Base-by-base conservation (phyloP, 768 basidiomycete species). In the Trichaptum fuscoviolaceum region DNA sequence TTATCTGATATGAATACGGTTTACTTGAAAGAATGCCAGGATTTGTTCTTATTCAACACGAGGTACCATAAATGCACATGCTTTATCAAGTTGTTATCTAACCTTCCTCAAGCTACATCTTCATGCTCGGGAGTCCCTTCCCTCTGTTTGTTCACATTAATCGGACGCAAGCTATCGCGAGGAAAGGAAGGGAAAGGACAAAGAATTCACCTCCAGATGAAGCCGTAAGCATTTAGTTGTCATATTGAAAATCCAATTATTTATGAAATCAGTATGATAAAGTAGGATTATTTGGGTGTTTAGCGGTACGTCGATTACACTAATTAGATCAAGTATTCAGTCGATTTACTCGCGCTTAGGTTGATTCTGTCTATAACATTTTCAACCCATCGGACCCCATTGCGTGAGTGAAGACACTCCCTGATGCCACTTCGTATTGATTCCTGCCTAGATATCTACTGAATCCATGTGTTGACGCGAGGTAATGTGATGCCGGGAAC, bases 141-240 rank as follows among this genome's bases (percentile, higher is more conserved):
- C 75, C 78, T 1, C 73, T 82, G 60, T 82, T 82, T 70, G 67
- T 82, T n/a, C 79, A 80, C 64, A 69, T 82, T 0, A 76, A 79
- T 64, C 77, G 80, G 62, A 77, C 78, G 6, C 80, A 81, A 64
- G 66, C 81, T 15, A 80, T 82, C 69, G 79, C 80, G 5, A 70
- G 80, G 23, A 78, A 78, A 71, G 79, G 78, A 4, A 64, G 79
- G 65, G 79, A 78, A 58, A 64, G 79, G 64, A 80, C 79, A 23
- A 77, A 76, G 74, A 63, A 76, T 63, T 80, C 80, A 4, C 79
- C 79, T 1, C 70, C 73, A 52, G 80, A 81, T 67, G 80, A 81
- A 71, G 80, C 80, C 8, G 77, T 79, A 52, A 52, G 42, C 10
- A 76, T 69, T 18, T 9, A 20, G 7, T 24, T 34, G 25, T 25